phyloP scores from a whole-genome alignment of 2,329 filamentous ascomycete genomes.

The Venturia oleaginea region DNA sequence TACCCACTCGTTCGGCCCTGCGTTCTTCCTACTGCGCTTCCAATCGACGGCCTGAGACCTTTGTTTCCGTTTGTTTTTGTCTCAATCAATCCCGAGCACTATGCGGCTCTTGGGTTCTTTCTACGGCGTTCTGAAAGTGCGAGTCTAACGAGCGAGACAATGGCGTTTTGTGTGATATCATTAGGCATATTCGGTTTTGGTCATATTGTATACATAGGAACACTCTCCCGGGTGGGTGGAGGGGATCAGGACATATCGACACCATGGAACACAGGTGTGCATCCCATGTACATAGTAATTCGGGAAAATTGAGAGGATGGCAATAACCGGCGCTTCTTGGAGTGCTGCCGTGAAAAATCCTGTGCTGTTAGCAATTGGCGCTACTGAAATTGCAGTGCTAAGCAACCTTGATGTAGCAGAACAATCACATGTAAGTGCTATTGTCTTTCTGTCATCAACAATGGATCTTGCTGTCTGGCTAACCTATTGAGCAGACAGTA shows the following conservation, averaged over 20 bases:
- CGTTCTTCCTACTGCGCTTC: background rate
- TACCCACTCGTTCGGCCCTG: slow-evolving; percentile 3
- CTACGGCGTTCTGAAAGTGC: background rate
- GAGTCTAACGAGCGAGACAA: background rate
- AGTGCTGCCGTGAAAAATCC: background rate
- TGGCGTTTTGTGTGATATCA: background rate
- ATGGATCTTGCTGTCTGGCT: too few relatives aligned
- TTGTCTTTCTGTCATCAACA: too few relatives aligned
- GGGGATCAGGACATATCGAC: background rate
- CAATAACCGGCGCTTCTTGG: background rate
- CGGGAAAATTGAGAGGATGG: background rate
- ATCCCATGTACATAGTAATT: background rate
- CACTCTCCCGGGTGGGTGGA: background rate
- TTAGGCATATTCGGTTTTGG: background rate
- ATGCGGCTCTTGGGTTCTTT: background rate
- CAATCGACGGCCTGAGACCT: background rate
- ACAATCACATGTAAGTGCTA: background rate
- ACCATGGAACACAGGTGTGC: background rate
- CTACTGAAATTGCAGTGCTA: background rate
- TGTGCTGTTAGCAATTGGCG: background rate
- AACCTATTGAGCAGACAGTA: too few relatives aligned
- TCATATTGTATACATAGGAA: background rate
- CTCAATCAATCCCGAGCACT: background rate
- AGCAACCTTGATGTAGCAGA: background rate
- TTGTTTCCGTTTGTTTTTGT: background rate